Conservation (phyloP, 2,329 filamentous ascomycete species). For the Blumeria hordei region DNA sequence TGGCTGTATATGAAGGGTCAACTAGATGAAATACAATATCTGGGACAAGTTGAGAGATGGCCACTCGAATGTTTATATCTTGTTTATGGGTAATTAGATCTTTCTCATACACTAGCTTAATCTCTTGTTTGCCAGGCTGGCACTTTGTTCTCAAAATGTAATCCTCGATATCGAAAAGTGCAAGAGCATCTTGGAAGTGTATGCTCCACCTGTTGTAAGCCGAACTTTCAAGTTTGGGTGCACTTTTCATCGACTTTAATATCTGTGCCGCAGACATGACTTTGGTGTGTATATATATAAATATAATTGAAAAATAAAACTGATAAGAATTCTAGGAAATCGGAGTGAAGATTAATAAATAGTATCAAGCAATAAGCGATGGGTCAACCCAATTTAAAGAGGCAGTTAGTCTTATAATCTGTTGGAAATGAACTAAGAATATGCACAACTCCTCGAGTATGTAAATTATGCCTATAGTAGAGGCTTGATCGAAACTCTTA, state of each 20-base stretch:
- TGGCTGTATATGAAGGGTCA: background rate
- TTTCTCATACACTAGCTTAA: background rate
- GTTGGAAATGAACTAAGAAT: too few species aligned
- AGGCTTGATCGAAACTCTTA: too few species aligned
- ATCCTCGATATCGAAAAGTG: background rate
- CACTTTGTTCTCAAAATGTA: background rate
- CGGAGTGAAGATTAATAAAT: background rate
- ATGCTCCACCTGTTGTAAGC: background rate
- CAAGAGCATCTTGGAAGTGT: background rate
- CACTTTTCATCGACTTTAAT: background rate
- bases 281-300: background rate
- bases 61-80: background rate
- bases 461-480: too few species aligned
- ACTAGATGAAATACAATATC: background rate
- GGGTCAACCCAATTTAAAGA: background rate
- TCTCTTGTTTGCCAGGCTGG: background rate
- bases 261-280: background rate
- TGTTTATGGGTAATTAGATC: background rate
- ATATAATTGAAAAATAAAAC: background rate
- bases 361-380: background rate
- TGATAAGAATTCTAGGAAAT: background rate
- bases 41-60: background rate
- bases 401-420: background rate
- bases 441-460: too few species aligned
- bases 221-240: background rate